These are phyloP conservation scores for Coemansia sp. DNA, from an alignment of 192 early-diverging fungal species.

Conservation along the genomic window DNA sequence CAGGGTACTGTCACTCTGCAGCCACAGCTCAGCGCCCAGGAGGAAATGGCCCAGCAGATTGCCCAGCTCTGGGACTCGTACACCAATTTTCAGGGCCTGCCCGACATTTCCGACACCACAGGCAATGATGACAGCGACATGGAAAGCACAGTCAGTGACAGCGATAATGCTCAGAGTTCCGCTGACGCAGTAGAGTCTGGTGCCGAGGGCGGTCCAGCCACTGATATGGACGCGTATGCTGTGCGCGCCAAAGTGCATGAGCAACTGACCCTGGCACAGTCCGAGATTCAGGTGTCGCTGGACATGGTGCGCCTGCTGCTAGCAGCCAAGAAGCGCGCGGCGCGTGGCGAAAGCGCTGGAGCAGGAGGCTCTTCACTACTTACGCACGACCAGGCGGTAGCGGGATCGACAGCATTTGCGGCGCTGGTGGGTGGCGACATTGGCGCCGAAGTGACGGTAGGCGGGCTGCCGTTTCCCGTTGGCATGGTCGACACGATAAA, in stretches of 20 bases:
- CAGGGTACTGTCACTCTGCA: conserved; percentile 15
- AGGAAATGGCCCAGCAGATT: conserved; percentile 36
- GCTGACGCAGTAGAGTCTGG: not conserved
- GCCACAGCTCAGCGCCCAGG: conserved; percentile 21
- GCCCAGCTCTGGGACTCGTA: conserved; percentile 43
- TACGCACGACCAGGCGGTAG: conserved; percentile 20
- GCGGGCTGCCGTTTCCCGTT: conserved; percentile 32
- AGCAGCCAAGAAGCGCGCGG: conserved; percentile 32
- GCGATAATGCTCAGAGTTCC: not conserved
- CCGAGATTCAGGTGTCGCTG: conserved; percentile 44
- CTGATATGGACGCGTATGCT: conserved; percentile 31
- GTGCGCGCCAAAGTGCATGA: conserved; percentile 39
- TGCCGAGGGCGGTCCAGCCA: not conserved
- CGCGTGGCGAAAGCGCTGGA: not conserved
- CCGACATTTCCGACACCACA: conserved; percentile 4
- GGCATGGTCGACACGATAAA: conserved; percentile 25
- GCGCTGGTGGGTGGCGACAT: conserved; percentile 20
- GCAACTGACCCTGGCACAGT: conserved; percentile 36
- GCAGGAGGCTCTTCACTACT: too few species aligned
- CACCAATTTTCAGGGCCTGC: conserved; percentile 30
- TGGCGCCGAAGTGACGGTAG: conserved; percentile 24
- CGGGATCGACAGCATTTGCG: conserved; percentile 2
- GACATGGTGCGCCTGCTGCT: conserved; percentile 45
- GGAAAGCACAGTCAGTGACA: not conserved
- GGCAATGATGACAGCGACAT: not conserved